These are phyloP conservation scores for Xylaria telfairii DNA, from an alignment of 495 filamentous ascomycete species.

Conservation along the genomic window DNA sequence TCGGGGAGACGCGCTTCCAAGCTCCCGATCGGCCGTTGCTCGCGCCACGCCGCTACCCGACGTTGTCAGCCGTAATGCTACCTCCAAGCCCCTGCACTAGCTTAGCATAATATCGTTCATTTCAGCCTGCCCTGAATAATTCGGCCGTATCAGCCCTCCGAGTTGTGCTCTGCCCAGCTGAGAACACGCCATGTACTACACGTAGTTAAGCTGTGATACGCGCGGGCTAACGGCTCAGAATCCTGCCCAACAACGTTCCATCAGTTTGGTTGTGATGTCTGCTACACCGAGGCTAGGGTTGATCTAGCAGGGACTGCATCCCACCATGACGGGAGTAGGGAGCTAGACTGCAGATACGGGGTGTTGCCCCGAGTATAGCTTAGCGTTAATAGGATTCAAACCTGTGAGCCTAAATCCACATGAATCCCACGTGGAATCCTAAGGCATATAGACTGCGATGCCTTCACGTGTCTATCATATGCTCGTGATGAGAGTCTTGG, in stretches of 20 bases:
- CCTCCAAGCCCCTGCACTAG: not conserved
- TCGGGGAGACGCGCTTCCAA: not conserved
- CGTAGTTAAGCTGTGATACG: not conserved
- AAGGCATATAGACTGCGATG: not conserved
- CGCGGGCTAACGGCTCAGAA: not conserved
- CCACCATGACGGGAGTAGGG: not conserved
- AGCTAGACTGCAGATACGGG: not conserved
- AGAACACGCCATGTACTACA: not conserved
- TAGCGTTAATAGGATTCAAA: slow-evolving; percentile 7
- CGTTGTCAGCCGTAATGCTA: not conserved
- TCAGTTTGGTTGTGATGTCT: not conserved
- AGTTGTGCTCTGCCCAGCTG: not conserved
- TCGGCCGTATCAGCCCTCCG: too few relatives aligned
- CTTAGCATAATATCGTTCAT: not conserved
- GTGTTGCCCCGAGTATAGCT: not conserved
- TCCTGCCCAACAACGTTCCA: not conserved
- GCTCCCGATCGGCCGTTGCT: not conserved
- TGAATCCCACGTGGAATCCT: slow-evolving; percentile 2
- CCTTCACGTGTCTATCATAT: not conserved
- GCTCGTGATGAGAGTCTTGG: not conserved
- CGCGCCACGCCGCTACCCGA: slow-evolving; percentile 1
- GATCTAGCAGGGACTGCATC: not conserved
- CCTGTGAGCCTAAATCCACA: slow-evolving; percentile 10
- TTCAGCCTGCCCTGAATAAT: not conserved
- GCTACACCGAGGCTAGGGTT: not conserved